Base-by-base conservation (phyloP, 225 moss, liverwort and hornwort genomes). In the Polytrichum formosum region DNA sequence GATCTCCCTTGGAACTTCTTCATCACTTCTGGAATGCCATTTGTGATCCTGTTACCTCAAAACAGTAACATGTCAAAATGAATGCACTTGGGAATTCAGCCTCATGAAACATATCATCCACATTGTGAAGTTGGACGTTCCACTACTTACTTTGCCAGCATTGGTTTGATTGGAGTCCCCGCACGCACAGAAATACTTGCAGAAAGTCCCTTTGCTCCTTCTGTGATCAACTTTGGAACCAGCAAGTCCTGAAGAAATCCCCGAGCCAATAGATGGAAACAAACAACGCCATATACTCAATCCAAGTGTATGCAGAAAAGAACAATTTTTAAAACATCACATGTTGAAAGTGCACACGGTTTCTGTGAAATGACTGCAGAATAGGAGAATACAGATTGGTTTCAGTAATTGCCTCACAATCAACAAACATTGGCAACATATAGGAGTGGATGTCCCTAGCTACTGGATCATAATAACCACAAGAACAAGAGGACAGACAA, bases 111-210 rank as follows among this genome's bases (percentile, higher is more conserved):
- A 56, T 26, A 70, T 54, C 26, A 78, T 46, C 18, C 17, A 67
- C 53, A 56, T 54, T 33, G 16, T 64, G 28, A 22, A 67, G 72
- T 66, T 75, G 62, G 7, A 58, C 9, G 6, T 58, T 56, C 27
- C 22, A 54, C 46, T 79, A 73, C 85, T 72, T 90, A 95, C 95
- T 95, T 95, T 26, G 95, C 95, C 73, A 95, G 92, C 95, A 95
- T 92, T 7, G 95, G 92, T 84, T 91, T 95, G 53, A 95, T 92
- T 78, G 95, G 95, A 67, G 95, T 95, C 72, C 95, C 92, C 29
- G 86, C 82, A 54, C 77, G 87, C 64, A 95, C 90, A 55, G 74
- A 85, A 23, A 92, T 75, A 78, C 72, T 82, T 68, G 87, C 79
- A 85, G 80, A 67, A 28, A 95, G 72, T 55, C 53, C 85, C 64